phyloP scores from a whole-genome alignment of 2,329 filamentous ascomycete genomes.

The Trichophyton rubrum region DNA sequence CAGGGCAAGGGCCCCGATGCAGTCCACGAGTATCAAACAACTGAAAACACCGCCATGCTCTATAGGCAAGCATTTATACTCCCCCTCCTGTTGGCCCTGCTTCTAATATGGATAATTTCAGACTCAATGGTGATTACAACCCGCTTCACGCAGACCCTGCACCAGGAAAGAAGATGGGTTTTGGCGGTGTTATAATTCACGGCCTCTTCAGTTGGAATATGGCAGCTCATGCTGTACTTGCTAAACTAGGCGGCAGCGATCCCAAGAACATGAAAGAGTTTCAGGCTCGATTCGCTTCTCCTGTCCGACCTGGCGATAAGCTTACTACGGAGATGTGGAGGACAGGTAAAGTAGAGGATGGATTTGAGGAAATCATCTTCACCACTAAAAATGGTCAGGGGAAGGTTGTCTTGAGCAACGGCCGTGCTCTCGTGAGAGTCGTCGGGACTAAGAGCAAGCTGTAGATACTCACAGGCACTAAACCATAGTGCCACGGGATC shows the following conservation, averaged over 20 bases:
- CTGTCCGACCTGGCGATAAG: slow-evolving; percentile 72
- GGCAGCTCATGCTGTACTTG: slow-evolving; percentile 59
- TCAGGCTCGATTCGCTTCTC: slow-evolving; percentile 75
- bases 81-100: too few relatives aligned
- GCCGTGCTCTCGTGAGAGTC: slow-evolving; percentile 62
- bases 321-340: slow-evolving; percentile 71
- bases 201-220: slow-evolving; percentile 81
- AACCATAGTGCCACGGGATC: too few relatives aligned
- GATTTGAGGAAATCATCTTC: slow-evolving; percentile 75
- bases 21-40: slow-evolving; percentile 58
- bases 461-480: slow-evolving; percentile 26
- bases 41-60: slow-evolving; percentile 56
- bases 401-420: slow-evolving; percentile 79
- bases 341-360: slow-evolving; percentile 49
- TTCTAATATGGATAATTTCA: slow-evolving; percentile 18
- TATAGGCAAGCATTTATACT: slow-evolving; percentile 43
- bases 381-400: slow-evolving; percentile 63
- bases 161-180: slow-evolving; percentile 79
- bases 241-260: slow-evolving; percentile 61
- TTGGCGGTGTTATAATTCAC: slow-evolving; percentile 79
- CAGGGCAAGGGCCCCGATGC: slow-evolving; percentile 58
- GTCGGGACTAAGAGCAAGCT: slow-evolving; percentile 51
- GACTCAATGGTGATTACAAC: slow-evolving; percentile 89
- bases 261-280: slow-evolving; percentile 76
- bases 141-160: slow-evolving; percentile 79